A percentile compares a stretch with the other conserved stretches of the same genome.
phyloP scores from a whole-genome alignment of 1,284 basidiomycete species.

The Ceratobasidium sp. region DNA sequence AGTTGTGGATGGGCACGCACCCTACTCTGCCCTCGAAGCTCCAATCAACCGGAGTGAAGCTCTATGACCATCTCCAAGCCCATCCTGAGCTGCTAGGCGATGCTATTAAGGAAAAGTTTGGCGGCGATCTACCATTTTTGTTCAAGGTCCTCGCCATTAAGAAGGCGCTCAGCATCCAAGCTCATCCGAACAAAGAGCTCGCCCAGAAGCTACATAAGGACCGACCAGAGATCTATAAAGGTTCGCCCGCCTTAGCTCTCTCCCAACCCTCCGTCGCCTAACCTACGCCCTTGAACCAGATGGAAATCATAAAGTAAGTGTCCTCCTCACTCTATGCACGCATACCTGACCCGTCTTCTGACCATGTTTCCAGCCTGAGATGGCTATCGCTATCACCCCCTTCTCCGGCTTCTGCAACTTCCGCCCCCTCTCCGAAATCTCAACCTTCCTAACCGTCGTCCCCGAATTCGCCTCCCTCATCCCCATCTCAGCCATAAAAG shows the following conservation, averaged over 20 bases:
- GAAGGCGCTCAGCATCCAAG: slow-evolving; percentile 97
- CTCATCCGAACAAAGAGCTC: slow-evolving; percentile 94
- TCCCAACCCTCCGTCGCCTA: slow-evolving; percentile 6
- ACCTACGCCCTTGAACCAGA: slow-evolving; percentile 63
- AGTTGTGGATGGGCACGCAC: slow-evolving; percentile 99
- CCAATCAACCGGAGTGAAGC: slow-evolving; percentile 59
- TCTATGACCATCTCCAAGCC: slow-evolving; percentile 73
- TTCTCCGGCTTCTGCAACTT: slow-evolving; percentile 96
- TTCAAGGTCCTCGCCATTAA: slow-evolving; percentile 95
- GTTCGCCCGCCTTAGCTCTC: slow-evolving; percentile 62
- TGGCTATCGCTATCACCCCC: slow-evolving; percentile 94
- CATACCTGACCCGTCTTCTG: background rate
- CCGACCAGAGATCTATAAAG: slow-evolving; percentile 91
- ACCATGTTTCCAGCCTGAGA: slow-evolving; percentile 79
- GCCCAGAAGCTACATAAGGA: slow-evolving; percentile 82
- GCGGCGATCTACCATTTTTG: slow-evolving; percentile 89
- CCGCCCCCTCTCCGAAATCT: slow-evolving; percentile 81
- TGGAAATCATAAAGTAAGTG: slow-evolving; percentile 84
- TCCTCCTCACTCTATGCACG: too few relatives aligned
- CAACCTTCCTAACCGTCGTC: slow-evolving; percentile 73
- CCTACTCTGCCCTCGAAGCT: slow-evolving; percentile 86
- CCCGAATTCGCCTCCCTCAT: slow-evolving; percentile 86
- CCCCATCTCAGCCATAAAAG: slow-evolving; percentile 65
- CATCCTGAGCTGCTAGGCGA: slow-evolving; percentile 79
- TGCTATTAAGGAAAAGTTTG: slow-evolving; percentile 72